Conservation (phyloP, 805 yeast species). For the Candida taoyuanica region DNA sequence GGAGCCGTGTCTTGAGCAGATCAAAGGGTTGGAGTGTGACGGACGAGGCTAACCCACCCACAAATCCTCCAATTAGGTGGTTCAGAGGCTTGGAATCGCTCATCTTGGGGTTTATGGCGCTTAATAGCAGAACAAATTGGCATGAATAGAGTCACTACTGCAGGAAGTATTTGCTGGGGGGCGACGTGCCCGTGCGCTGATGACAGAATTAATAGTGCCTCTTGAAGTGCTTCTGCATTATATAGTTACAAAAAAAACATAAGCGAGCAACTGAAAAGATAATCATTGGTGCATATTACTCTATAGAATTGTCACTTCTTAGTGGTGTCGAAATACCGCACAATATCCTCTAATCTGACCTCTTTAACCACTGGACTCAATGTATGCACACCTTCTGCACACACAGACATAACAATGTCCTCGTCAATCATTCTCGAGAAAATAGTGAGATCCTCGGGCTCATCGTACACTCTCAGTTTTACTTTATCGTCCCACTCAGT, state of each 20-base stretch:
- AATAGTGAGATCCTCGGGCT: constrained; percentile 11
- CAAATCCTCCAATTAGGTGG: constrained; percentile 76
- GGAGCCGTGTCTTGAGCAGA: constrained; percentile 80
- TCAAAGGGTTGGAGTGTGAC: constrained; percentile 85
- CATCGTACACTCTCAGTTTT: constrained; percentile 6
- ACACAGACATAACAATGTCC: constrained; percentile 9
- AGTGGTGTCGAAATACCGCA: background rate
- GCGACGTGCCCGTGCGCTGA: too few species aligned
- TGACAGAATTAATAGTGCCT: too few species aligned
- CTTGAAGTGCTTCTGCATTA: too few species aligned
- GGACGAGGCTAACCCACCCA: constrained; percentile 81
- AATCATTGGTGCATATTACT: too few species aligned
- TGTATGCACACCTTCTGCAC: constrained; percentile 4
- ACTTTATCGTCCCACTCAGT: constrained; percentile 6
- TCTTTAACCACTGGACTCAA: constrained; percentile 2
- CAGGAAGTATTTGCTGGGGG: too few species aligned
- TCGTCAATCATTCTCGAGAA: constrained; percentile 24
- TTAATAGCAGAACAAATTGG: too few species aligned
- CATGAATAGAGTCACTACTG: too few species aligned
- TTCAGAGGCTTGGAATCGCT: constrained; percentile 25
- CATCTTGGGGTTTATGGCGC: background rate
- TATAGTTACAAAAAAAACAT: too few species aligned
- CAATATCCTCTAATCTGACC: constrained; percentile 6
- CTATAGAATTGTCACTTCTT: background rate
- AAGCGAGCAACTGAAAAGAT: too few species aligned